Evolutionary conservation across 257 asterid species (phyloP).

Genomic region (Salvia rosmarinus): DNA sequence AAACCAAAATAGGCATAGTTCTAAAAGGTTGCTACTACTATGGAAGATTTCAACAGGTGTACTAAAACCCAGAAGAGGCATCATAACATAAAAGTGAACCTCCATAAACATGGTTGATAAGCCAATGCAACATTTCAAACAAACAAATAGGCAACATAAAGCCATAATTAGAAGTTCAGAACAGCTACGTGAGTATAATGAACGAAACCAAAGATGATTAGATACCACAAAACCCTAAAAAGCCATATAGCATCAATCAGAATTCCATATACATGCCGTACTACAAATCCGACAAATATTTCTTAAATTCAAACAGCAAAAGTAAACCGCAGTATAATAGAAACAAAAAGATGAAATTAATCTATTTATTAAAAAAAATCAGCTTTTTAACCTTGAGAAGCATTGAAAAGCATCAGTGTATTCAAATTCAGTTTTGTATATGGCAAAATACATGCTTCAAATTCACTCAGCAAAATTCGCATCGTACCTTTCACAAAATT

Average conservation of each 20-base stretch:
- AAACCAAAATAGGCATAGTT: constrained; percentile 10
- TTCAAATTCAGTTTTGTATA: background rate
- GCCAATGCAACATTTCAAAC: constrained; percentile 11
- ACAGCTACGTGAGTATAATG: background rate
- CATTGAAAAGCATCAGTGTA: background rate
- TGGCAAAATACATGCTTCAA: background rate
- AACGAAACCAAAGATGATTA: background rate
- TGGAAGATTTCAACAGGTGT: background rate
- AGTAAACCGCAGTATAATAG: background rate
- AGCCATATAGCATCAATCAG: constrained; percentile 1
- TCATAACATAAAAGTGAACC: constrained; percentile 13
- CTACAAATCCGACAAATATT: background rate
- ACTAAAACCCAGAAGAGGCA: constrained; percentile 3
- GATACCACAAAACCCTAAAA: constrained; percentile 18
- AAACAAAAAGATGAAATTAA: background rate
- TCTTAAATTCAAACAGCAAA: background rate
- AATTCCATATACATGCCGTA: background rate
- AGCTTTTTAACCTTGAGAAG: background rate
- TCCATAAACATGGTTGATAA: constrained; percentile 5
- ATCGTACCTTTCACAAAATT: background rate
- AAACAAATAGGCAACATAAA: background rate
- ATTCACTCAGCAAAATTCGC: constrained; percentile 18
- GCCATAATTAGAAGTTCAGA: background rate
- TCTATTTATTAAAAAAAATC: background rate
- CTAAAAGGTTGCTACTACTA: background rate